A percentile compares a stretch with the other conserved stretches of the same genome.
Conservation (phyloP, 225 moss, liverwort and hornwort species). For the Ulota crispa region DNA sequence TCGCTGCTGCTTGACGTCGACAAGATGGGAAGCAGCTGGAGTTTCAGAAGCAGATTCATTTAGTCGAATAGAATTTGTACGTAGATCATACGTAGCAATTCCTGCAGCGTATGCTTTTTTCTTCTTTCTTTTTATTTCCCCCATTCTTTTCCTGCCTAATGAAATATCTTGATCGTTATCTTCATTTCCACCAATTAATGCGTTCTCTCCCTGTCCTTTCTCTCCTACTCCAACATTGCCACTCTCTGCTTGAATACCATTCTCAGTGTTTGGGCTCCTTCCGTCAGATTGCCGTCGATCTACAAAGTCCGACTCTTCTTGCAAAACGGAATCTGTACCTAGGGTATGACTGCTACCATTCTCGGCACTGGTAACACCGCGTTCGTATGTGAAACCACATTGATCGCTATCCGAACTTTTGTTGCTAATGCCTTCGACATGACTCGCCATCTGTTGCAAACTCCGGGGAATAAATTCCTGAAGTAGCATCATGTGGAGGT, state of each 20-base stretch:
- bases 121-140: slow-evolving; percentile 33
- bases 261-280: slow-evolving; percentile 21
- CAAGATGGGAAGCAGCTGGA: slow-evolving; percentile 3
- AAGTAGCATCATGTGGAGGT: not conserved
- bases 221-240: slow-evolving; percentile 12
- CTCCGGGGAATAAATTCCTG: slow-evolving; percentile 20
- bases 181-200: not conserved
- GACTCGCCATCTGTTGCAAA: slow-evolving; percentile 9
- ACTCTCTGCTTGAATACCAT: slow-evolving; percentile 15
- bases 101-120: slow-evolving; percentile 41
- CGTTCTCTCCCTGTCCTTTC: slow-evolving; percentile 2
- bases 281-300: slow-evolving; percentile 16
- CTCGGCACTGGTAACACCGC: not conserved
- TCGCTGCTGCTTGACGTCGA: slow-evolving; percentile 15
- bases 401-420: slow-evolving; percentile 19
- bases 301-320: slow-evolving; percentile 18
- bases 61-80: slow-evolving; percentile 30
- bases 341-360: not conserved
- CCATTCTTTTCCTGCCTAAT: slow-evolving; percentile 27
- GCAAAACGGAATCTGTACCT: not conserved
- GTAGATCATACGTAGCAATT: slow-evolving; percentile 35
- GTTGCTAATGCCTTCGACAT: slow-evolving; percentile 24
- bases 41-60: slow-evolving; percentile 28
- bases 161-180: slow-evolving; percentile 10
- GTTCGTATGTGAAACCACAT: slow-evolving; percentile 1